phyloP scores from a whole-genome alignment of 345 rosid species.

The Cochlearia excelsa region DNA sequence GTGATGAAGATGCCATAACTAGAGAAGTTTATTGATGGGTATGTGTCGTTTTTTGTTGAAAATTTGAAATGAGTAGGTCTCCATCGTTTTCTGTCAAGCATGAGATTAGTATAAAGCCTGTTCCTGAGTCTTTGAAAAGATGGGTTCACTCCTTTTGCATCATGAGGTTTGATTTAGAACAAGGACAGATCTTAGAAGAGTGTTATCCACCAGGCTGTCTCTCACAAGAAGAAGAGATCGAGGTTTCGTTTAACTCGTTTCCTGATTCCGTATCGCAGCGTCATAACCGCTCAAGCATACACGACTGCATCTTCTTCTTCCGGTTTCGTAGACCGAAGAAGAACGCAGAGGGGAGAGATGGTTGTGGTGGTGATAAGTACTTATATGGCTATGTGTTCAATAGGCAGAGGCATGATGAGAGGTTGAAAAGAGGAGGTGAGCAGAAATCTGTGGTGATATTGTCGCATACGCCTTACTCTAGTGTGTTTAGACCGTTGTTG shows the following conservation, averaged over 20 bases:
- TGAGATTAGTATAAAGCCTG: slow-evolving; percentile 57
- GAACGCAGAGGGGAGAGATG: slow-evolving; percentile 34
- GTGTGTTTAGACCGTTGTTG: slow-evolving; percentile 83
- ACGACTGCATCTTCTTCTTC: slow-evolving; percentile 96
- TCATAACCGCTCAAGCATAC: slow-evolving; percentile 85
- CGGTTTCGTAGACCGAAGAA: slow-evolving; percentile 64
- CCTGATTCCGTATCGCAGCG: slow-evolving; percentile 94
- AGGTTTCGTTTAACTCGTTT: slow-evolving; percentile 87
- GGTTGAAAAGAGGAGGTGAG: slow-evolving; percentile 94
- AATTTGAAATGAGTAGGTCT: slow-evolving; percentile 84
- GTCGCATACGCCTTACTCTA: slow-evolving; percentile 73
- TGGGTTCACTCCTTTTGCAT: slow-evolving; percentile 88
- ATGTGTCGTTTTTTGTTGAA: slow-evolving; percentile 34
- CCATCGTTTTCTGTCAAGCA: slow-evolving; percentile 78
- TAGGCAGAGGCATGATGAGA: slow-evolving; percentile 94
- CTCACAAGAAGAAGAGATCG: slow-evolving; percentile 79
- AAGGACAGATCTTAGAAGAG: slow-evolving; percentile 92
- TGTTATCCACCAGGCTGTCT: slow-evolving; percentile 74
- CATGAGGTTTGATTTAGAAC: slow-evolving; percentile 92
- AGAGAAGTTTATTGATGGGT: slow-evolving; percentile 33
- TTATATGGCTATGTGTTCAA: slow-evolving; percentile 93
- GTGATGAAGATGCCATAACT: slow-evolving; percentile 22
- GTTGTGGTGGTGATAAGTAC: slow-evolving; percentile 36
- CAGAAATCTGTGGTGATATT: slow-evolving; percentile 92
- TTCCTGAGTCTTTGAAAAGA: slow-evolving; percentile 61